Evolutionary conservation across 306 rosid species (phyloP), one percentile per base, ranked within the genome.

Genomic region (Begonia peltatifolia): DNA sequence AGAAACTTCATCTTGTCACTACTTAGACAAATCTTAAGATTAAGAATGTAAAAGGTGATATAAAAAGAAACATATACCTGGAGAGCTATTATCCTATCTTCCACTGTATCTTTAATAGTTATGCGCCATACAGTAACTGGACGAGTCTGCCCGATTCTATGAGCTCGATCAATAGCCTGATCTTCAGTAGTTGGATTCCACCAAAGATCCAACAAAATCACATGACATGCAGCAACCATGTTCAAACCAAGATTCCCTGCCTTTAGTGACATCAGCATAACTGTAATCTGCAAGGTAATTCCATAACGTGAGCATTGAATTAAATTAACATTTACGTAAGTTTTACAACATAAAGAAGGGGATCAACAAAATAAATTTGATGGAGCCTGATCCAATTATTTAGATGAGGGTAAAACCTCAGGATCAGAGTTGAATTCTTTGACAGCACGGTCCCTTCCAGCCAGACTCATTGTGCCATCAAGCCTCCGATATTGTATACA

Each of bases 131-230:
- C 99, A 38, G 94, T 86, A 59, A 90, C 99, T 47, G 94, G 95
- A 51, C 94, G 96, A 55, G 94, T 90, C 77, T 90, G 99, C 52
- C 99, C 99, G 68, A 90, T 90, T 64, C 99, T 79, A 66, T 86
- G 96, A 52, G 94, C 99, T 66, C 95, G 80, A 70, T 90, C 96
- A 66, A 90, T 50, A 63, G 99, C 99, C 81, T 90, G 99, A 63
- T 90, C 99, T 76, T 90, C 99, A 11, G 95, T 90, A 13, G 94
- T 90, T 52, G 96, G 99, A 79, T 83, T 90, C 94, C 94, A 90
- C 99, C 99, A 90, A 63, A 83, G 95, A 72, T 90, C 99, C 78
- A 90, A 83, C 51, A 90, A 88, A 69, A 90, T 81, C 55, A 90
- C 95, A 65, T 81, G 99, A 54, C 86, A 83, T 69, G 95, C 99